Base-by-base conservation (phyloP, 805 yeast genomes). In the Myxozyma melibiosi region DNA sequence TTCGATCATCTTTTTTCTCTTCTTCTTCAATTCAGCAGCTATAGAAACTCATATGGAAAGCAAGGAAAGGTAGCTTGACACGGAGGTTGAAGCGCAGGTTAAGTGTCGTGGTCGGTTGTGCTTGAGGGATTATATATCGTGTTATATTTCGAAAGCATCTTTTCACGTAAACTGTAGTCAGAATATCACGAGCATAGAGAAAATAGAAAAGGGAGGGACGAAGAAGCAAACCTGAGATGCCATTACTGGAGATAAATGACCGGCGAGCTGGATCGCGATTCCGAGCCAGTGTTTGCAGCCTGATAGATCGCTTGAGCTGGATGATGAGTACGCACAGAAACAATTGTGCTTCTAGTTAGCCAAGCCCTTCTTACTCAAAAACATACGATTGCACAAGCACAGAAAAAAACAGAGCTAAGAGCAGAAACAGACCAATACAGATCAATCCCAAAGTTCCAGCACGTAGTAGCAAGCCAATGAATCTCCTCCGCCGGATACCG, bases 401-500 rank as follows among this genome's bases (percentile, higher is more conserved):
- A 35, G 24, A 43, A 27, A 31, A 18, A 9, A 16, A 27, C 6
- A 9, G 4, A 25, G 33, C 20, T 13, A 14, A 13, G 7, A 18
- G 27, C 43, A 39, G 11, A 27, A 5, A 42, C 54, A 25, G 9
- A 46, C 53, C 55, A 34, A 30, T 45, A 47, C 44, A 55, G n/a
- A 47, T 58, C 63, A 30, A 58, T 49, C 9, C 59, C 63, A 30
- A 40, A 43, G 37, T 58, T 58, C 59, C 63, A 58, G 35, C 51
- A 44, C 20, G 62, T 49, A 5, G 55, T 53, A n/a, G 58, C 51
- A 8, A 57, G 43, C 56, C 56, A 51, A 20, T 49, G 51, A 1
- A 51, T 24, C 22, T 56, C 61, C 31, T 51, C 56, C 4, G 3
- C 20, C 13, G 56, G 61, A 39, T 55, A 54, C 27, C 39, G 38